phyloP scores from a whole-genome alignment of 495 filamentous ascomycete species.

The Neurospora intermedia region DNA sequence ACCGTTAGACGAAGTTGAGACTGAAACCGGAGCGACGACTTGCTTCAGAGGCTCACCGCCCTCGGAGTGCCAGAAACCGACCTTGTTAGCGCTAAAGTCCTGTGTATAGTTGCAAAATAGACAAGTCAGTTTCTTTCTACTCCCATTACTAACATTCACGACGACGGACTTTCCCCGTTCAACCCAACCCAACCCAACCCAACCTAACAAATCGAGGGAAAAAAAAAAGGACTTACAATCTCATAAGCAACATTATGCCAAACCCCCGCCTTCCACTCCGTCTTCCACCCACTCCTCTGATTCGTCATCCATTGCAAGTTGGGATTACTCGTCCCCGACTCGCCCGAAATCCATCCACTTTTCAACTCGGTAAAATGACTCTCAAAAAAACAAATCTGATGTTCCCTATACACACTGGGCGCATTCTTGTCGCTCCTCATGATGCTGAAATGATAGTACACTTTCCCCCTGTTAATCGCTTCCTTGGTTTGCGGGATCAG shows the following conservation, averaged over 20 bases:
- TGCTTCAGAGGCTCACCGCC: slow-evolving; percentile 45
- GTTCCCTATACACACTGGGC: slow-evolving; percentile 48
- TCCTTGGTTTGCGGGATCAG: slow-evolving; percentile 58
- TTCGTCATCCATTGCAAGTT: slow-evolving; percentile 37
- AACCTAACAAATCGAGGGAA: not conserved
- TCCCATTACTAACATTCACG: not conserved
- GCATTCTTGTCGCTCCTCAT: slow-evolving; percentile 45
- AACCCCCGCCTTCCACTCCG: slow-evolving; percentile 40
- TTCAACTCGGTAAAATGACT: slow-evolving; percentile 65
- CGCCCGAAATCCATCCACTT: slow-evolving; percentile 53
- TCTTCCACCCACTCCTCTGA: slow-evolving; percentile 32
- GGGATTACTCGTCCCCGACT: slow-evolving; percentile 40
- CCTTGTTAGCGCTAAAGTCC: slow-evolving; percentile 47
- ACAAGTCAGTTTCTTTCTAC: not conserved
- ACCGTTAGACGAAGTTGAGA: slow-evolving; percentile 54
- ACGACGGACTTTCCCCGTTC: not conserved
- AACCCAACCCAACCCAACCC: not conserved
- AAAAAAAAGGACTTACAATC: slow-evolving; percentile 25
- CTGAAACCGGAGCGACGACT: slow-evolving; percentile 45
- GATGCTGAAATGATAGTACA: slow-evolving; percentile 59
- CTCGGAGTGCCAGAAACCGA: slow-evolving; percentile 61
- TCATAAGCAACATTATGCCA: slow-evolving; percentile 68
- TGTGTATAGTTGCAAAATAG: not conserved
- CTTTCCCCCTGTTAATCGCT: slow-evolving; percentile 48
- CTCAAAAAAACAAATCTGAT: slow-evolving; percentile 66